Percentiles rank a stretch among this genome's conserved stretches.
Conservation (phyloP, 176 grass and related monocot genomes). For the Thinopyrum elongatum region DNA sequence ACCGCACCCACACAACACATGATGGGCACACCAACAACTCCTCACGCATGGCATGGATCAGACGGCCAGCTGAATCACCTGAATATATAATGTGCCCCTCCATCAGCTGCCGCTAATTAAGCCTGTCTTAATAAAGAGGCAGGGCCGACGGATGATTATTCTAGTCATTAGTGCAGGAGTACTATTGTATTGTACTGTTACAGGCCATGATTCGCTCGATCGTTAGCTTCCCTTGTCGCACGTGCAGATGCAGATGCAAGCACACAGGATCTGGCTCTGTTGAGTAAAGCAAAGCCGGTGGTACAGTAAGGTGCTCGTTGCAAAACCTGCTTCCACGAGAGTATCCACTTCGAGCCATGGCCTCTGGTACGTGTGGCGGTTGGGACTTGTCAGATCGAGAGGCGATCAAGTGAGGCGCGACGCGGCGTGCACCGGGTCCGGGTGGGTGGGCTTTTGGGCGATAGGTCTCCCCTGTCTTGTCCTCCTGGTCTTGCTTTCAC, state of each 20-base stretch:
- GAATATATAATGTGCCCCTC: not conserved
- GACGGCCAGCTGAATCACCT: not conserved
- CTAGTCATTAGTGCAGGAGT: not conserved
- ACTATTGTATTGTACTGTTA: not conserved
- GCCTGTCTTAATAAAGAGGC: not conserved
- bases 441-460: not conserved
- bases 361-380: not conserved
- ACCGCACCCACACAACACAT: too few relatives aligned
- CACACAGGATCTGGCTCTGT: not conserved
- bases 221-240: not conserved
- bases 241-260: not conserved
- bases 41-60: too few relatives aligned
- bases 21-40: too few relatives aligned
- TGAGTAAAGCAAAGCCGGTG: not conserved
- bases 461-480: too few relatives aligned
- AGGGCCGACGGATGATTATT: not conserved
- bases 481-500: not conserved
- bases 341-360: too few relatives aligned
- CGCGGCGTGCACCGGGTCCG: not conserved
- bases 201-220: not conserved
- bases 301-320: not conserved
- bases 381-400: not conserved
- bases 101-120: not conserved
- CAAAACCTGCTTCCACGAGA: too few relatives aligned
- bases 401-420: too few relatives aligned